phyloP scores from a whole-genome alignment of 1,284 basidiomycete genomes.

The Malassezia brasiliensis region DNA sequence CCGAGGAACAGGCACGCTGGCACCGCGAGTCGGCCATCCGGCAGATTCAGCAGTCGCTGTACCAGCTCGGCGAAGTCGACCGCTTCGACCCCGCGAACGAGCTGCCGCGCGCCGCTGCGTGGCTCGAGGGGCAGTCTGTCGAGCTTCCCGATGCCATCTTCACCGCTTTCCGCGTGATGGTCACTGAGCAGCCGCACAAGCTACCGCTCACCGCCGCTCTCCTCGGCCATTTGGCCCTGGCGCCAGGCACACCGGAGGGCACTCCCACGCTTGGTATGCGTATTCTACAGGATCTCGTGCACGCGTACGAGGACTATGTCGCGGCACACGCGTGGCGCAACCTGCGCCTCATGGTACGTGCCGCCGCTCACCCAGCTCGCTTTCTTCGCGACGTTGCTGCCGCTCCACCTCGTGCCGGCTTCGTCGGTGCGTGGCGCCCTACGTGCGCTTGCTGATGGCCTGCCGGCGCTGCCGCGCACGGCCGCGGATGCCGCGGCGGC shows the following conservation, averaged over 20 bases:
- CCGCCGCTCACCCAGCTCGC: constrained; percentile 15
- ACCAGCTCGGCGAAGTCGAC: constrained; percentile 32
- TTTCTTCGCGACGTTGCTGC: constrained; percentile 51
- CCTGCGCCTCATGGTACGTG: constrained; percentile 24
- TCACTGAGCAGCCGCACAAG: constrained; percentile 38
- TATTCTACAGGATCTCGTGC: constrained; percentile 38
- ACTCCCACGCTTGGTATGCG: constrained; percentile 26
- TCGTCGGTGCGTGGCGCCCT: constrained; percentile 68
- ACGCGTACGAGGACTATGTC: constrained; percentile 36
- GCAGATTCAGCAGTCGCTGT: constrained; percentile 23
- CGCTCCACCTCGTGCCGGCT: constrained; percentile 58
- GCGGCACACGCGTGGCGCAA: constrained; percentile 44
- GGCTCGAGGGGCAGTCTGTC: constrained; percentile 28
- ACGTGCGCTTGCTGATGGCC: constrained; percentile 68
- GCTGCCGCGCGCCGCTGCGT: constrained; percentile 32
- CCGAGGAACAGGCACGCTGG: constrained; percentile 16
- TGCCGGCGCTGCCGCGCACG: constrained; percentile 50
- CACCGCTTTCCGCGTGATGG: constrained; percentile 33
- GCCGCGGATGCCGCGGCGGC: constrained; percentile 55
- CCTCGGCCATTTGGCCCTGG: constrained; percentile 29
- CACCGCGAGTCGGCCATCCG: constrained; percentile 25
- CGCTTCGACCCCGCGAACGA: constrained; percentile 29
- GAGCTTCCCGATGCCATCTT: constrained; percentile 26
- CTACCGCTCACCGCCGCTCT: constrained; percentile 35
- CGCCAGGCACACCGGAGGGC: neutral